Evolutionary conservation across 495 filamentous ascomycete genomes (phyloP), one percentile per base, ranked within the genome.

Genomic region (Trichodelitschia bisporula): DNA sequence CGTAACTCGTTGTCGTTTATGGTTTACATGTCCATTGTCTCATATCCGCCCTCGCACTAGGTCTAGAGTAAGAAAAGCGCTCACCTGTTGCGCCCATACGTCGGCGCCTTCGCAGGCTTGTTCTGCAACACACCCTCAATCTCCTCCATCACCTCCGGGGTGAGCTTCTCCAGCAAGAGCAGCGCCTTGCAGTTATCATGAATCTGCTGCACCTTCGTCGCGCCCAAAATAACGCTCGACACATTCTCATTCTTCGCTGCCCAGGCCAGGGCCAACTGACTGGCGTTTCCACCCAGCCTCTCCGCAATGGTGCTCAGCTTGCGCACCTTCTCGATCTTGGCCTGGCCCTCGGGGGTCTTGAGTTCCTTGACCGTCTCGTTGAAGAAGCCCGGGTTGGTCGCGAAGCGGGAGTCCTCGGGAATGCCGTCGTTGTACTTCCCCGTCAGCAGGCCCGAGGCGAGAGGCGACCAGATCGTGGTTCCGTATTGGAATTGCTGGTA

Each of bases 371-470:
- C 36, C 12, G 44, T 43, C 32, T 42, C 32, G 15, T 37, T 37
- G 41, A 55, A 55, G 31, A 49, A 41, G 15, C 24, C 35, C 32
- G 36, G 36, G 39, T 55, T 46, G 31, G 29, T 53, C 12, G 41
- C 45, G 33, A 52, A 55, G 19, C 51, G 48, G 10, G 47, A 51
- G 38, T 47, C 51, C 33, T 53, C 44, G 2, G 51, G 51, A 17
- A 55, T 50, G 32, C 51, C 51, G 23, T 55, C 41, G 37, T 55
- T 51, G 47, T 55, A 55, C 36, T 55, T 55, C 19, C 51, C 51
- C 4, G 51, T 55, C 12, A 55, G 29, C 12, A 55, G 34, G 25
- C 51, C 51, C 12, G 50, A 53, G 3, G 48, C 51, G 11, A 55
- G 39, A 4, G 51, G 51, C 15, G 29, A 37, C 51, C 51, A 55